A percentile compares a stretch with the other conserved stretches of the same genome.
Conservation (phyloP, 345 rosid genomes). For the Acer yangbiense region DNA sequence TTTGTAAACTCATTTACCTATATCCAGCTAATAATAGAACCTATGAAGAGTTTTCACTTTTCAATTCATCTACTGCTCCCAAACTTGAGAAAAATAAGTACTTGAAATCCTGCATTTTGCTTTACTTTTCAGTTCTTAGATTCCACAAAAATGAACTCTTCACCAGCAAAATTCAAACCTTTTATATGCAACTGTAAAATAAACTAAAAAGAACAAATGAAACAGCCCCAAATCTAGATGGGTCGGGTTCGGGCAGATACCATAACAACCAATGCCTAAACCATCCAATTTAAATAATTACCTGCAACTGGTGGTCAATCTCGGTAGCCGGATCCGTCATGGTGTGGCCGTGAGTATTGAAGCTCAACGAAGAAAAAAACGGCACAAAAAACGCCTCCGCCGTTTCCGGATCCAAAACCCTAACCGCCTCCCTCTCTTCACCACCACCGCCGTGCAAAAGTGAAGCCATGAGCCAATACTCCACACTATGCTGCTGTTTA, state of each 20-base stretch:
- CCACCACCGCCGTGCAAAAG: constrained; percentile 52
- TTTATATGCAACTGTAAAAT: not conserved
- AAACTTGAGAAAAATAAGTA: not conserved
- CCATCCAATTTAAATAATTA: constrained; percentile 18
- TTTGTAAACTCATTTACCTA: not conserved
- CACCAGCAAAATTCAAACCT: not conserved
- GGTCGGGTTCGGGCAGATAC: too few relatives aligned
- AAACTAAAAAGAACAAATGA: not conserved
- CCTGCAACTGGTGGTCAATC: constrained; percentile 88
- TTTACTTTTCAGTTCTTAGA: not conserved
- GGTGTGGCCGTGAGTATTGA: constrained; percentile 79
- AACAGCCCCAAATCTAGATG: not conserved
- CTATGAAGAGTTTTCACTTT: not conserved
- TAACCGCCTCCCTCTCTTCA: constrained; percentile 59
- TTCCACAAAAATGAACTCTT: not conserved
- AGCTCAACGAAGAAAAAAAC: constrained; percentile 89
- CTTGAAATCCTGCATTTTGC: not conserved
- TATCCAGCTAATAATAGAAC: not conserved
- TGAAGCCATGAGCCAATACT: constrained; percentile 97
- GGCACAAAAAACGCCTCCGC: constrained; percentile 92
- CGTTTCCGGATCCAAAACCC: constrained; percentile 91
- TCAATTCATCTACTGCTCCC: not conserved
- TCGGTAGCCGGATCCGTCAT: constrained; percentile 98
- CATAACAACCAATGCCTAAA: too few relatives aligned
- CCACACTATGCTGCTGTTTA: constrained; percentile 82